phyloP scores from a whole-genome alignment of 2,329 filamentous ascomycete species.

The Cyphellophora attinorum region DNA sequence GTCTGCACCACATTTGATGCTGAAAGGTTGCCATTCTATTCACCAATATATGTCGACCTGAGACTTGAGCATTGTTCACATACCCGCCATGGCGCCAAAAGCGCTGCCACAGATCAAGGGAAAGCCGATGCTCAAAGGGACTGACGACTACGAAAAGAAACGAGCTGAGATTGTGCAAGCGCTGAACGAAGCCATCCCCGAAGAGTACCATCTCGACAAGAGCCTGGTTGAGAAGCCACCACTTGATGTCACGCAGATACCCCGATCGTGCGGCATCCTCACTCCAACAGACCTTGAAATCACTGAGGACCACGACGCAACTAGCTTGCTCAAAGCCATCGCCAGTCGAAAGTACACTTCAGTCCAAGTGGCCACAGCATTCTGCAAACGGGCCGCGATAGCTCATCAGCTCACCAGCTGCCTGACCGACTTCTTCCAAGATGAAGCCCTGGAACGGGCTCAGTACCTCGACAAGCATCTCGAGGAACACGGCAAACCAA shows the following conservation, averaged over 20 bases:
- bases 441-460: conserved; percentile 38
- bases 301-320: conserved; percentile 38
- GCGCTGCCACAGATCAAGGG: neutral
- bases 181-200: conserved; percentile 26
- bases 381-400: conserved; percentile 30
- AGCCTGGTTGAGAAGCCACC: conserved; percentile 14
- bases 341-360: conserved; percentile 10
- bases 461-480: conserved; percentile 38
- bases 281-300: conserved; percentile 34
- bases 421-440: conserved; percentile 44
- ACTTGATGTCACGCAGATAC: conserved; percentile 35
- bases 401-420: conserved; percentile 31
- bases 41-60: no score
- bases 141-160: conserved; percentile 1
- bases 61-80: no score
- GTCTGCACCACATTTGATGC: no score
- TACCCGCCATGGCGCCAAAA: neutral
- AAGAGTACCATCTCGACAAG: conserved; percentile 32
- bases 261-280: conserved; percentile 38
- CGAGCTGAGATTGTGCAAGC: neutral
- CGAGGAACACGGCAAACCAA: conserved; percentile 26
- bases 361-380: conserved; percentile 29
- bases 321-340: conserved; percentile 27
- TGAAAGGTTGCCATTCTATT: no score
- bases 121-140: conserved; percentile 2